Evolutionary conservation across 176 grass and related monocot genomes (phyloP).

Genomic region (Melocanna baccifera): DNA sequence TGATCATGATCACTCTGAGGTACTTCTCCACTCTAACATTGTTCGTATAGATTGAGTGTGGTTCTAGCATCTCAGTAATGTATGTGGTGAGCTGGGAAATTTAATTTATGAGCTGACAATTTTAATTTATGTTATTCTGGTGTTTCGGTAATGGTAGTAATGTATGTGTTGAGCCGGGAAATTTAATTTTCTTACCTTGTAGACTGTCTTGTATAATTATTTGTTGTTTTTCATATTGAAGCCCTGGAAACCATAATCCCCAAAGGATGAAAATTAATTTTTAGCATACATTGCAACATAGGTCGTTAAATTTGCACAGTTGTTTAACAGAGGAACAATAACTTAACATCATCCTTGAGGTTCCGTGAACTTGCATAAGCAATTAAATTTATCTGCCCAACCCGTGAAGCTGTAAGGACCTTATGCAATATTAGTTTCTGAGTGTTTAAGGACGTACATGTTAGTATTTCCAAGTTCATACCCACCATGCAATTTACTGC

Average conservation of each 20-base stretch:
- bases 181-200: neutral
- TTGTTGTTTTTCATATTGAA: neutral
- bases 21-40: constrained; percentile 11
- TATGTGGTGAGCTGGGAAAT: neutral
- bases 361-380: neutral
- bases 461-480: neutral
- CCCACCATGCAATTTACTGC: neutral
- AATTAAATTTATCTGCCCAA: neutral
- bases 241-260: neutral
- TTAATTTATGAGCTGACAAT: no score
- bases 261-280: neutral
- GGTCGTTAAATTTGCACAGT: neutral
- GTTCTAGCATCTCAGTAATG: neutral
- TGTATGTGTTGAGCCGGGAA: neutral
- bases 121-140: neutral
- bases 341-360: neutral
- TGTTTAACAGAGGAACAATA: neutral
- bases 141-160: neutral
- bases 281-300: neutral
- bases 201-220: neutral
- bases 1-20: constrained; percentile 80
- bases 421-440: neutral
- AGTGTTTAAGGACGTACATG: neutral
- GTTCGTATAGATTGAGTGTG: neutral
- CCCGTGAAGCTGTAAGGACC: neutral